These are phyloP conservation scores for Leucoagaricus sp. DNA, from an alignment of 1,284 basidiomycete species.

Conservation along the genomic window DNA sequence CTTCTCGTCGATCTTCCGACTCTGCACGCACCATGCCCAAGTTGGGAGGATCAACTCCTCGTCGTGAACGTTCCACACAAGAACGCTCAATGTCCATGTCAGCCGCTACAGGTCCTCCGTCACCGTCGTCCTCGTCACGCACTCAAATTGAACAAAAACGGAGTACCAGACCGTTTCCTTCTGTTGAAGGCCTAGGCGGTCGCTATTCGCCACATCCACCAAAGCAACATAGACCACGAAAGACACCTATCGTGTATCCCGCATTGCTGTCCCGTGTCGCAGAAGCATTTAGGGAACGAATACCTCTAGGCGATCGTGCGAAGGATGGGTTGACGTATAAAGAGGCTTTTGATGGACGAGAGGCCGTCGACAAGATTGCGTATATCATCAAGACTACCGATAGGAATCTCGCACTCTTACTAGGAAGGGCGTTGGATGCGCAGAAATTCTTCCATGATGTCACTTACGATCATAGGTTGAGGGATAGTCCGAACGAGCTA, in stretches of 20 bases:
- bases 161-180: constrained; percentile 40
- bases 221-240: constrained; percentile 36
- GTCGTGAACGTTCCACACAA: constrained; percentile 57
- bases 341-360: constrained; percentile 94
- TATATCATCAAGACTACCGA: constrained; percentile 99
- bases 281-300: constrained; percentile 86
- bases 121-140: constrained; percentile 32
- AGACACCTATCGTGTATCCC: constrained; percentile 87
- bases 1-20: constrained; percentile 38
- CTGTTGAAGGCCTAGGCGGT: constrained; percentile 35
- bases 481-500: constrained; percentile 88
- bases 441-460: constrained; percentile 99
- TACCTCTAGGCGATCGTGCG: constrained; percentile 76
- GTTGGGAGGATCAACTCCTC: constrained; percentile 38
- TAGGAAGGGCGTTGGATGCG: constrained; percentile 94
- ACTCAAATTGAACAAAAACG: constrained; percentile 34
- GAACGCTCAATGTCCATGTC: constrained; percentile 80
- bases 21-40: constrained; percentile 38
- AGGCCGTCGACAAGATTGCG: constrained; percentile 95
- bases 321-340: constrained; percentile 98
- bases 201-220: constrained; percentile 50
- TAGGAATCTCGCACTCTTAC: constrained; percentile 90
- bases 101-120: constrained; percentile 42
- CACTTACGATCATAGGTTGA: constrained; percentile 94
- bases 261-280: constrained; percentile 94